phyloP scores from a whole-genome alignment of 768 basidiomycete species.

The Podaxis rugospora region DNA sequence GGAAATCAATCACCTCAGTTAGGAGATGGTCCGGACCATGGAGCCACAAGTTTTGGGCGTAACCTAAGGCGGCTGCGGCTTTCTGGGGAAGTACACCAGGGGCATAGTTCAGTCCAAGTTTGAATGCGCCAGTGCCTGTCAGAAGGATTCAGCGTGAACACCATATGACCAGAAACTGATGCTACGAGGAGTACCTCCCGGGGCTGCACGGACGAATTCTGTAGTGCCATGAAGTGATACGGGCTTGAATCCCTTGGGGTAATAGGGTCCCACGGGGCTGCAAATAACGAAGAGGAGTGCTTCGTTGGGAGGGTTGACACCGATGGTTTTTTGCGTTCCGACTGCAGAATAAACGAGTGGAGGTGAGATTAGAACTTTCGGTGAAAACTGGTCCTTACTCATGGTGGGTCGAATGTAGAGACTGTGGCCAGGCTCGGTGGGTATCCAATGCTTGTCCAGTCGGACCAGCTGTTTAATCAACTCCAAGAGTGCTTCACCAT shows the following conservation, averaged over 20 bases:
- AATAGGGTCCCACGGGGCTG: conserved; percentile 84
- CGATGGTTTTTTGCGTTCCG: conserved; percentile 67
- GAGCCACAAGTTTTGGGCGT: conserved; percentile 88
- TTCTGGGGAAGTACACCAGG: conserved; percentile 85
- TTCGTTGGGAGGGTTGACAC: conserved; percentile 72
- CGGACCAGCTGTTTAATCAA: conserved; percentile 85
- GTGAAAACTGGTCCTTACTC: conserved; percentile 21
- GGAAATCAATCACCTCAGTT: conserved; percentile 32
- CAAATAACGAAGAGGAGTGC: conserved; percentile 85
- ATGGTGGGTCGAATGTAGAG: conserved; percentile 86
- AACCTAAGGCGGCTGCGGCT: conserved; percentile 68
- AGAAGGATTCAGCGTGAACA: background rate
- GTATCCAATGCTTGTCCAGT: conserved; percentile 89
- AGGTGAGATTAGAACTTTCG: background rate
- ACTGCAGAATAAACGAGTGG: conserved; percentile 40
- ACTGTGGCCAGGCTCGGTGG: conserved; percentile 81
- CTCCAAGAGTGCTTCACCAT: conserved; percentile 67
- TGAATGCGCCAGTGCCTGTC: conserved; percentile 72
- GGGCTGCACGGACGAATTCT: conserved; percentile 78
- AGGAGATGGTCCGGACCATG: conserved; percentile 63
- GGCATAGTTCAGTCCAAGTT: conserved; percentile 86
- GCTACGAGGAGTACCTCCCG: conserved; percentile 55
- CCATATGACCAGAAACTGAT: background rate
- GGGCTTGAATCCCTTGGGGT: conserved; percentile 85
- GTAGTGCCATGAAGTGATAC: conserved; percentile 85